These are phyloP conservation scores for Aspergillus clavatus DNA, from an alignment of 2,329 filamentous ascomycete species.

Conservation along the genomic window DNA sequence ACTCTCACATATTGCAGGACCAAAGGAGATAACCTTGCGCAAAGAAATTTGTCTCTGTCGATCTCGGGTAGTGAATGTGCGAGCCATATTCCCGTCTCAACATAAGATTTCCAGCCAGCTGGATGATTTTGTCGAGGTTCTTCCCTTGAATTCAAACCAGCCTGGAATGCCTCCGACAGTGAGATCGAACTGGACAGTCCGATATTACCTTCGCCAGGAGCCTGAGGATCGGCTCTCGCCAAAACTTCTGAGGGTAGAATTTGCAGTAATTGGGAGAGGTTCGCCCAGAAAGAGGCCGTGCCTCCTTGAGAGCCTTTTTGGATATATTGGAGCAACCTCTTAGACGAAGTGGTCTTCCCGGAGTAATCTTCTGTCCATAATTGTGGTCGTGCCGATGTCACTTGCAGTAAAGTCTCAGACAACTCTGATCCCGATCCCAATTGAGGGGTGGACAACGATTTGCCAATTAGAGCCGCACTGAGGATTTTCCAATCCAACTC, in stretches of 20 bases:
- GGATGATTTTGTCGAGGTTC: constrained; percentile 66
- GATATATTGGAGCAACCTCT: constrained; percentile 65
- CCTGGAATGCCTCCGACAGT: constrained; percentile 63
- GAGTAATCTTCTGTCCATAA: constrained; percentile 68
- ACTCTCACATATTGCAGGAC: constrained; percentile 51
- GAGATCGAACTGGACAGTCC: constrained; percentile 51
- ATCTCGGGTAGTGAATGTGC: constrained; percentile 45
- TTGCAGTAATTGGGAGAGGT: constrained; percentile 58
- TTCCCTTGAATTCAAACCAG: constrained; percentile 67
- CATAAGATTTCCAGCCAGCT: constrained; percentile 70
- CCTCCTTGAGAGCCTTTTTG: constrained; percentile 81
- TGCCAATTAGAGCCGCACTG: constrained; percentile 65
- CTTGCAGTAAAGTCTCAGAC: constrained; percentile 58
- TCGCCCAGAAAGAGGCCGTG: constrained; percentile 66
- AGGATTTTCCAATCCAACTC: constrained; percentile 60
- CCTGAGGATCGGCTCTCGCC: constrained; percentile 22
- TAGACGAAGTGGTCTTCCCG: constrained; percentile 53
- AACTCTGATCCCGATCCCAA: constrained; percentile 68
- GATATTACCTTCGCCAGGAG: constrained; percentile 18
- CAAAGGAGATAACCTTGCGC: constrained; percentile 49
- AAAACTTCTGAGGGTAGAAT: constrained; percentile 50
- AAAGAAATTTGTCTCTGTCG: constrained; percentile 44
- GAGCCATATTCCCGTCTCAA: constrained; percentile 57
- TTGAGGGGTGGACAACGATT: constrained; percentile 69
- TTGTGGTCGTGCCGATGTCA: constrained; percentile 62